Evolutionary conservation across 768 basidiomycete genomes (phyloP).

Genomic region (Aureoboletus auriporus): DNA sequence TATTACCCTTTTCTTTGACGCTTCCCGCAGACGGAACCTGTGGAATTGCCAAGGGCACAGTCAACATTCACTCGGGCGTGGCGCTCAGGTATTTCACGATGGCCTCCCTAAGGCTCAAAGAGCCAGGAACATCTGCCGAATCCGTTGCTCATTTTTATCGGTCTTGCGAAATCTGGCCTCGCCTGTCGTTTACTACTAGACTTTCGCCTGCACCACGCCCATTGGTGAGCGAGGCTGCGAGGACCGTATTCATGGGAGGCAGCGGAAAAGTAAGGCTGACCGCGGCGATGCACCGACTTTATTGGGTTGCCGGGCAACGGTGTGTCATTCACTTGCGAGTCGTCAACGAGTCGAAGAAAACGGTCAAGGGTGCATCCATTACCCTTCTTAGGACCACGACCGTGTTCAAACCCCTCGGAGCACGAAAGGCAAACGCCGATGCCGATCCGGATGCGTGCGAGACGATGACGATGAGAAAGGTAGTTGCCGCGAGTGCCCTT

Average conservation of each 20-base stretch:
- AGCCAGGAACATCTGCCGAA: slow-evolving; percentile 50
- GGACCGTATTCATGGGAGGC: slow-evolving; percentile 59
- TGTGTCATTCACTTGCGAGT: slow-evolving; percentile 66
- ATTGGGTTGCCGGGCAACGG: slow-evolving; percentile 81
- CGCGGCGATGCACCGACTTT: slow-evolving; percentile 62
- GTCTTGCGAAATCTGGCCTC: slow-evolving; percentile 75
- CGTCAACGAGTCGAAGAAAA: slow-evolving; percentile 63
- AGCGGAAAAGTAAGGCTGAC: slow-evolving; percentile 61
- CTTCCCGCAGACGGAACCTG: slow-evolving; percentile 53
- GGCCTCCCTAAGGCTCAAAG: slow-evolving; percentile 74
- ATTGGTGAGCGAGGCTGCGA: slow-evolving; percentile 52
- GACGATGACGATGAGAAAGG: slow-evolving; percentile 56
- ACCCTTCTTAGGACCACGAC: slow-evolving; percentile 63
- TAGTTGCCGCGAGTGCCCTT: slow-evolving; percentile 61
- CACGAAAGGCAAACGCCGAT: slow-evolving; percentile 29
- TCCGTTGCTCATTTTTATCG: slow-evolving; percentile 92
- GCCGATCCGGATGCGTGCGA: slow-evolving; percentile 58
- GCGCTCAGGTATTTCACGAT: slow-evolving; percentile 77
- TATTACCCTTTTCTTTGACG: slow-evolving; percentile 67
- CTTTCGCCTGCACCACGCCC: slow-evolving; percentile 60
- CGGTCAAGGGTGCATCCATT: slow-evolving; percentile 61
- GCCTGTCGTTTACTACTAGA: slow-evolving; percentile 54
- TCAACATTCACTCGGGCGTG: slow-evolving; percentile 54
- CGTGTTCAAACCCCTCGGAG: slow-evolving; percentile 49
- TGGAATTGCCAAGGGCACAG: slow-evolving; percentile 56